Evolutionary conservation across 176 grass and related monocot species (phyloP).

Genomic region (Miscanthus lutarioriparius): DNA sequence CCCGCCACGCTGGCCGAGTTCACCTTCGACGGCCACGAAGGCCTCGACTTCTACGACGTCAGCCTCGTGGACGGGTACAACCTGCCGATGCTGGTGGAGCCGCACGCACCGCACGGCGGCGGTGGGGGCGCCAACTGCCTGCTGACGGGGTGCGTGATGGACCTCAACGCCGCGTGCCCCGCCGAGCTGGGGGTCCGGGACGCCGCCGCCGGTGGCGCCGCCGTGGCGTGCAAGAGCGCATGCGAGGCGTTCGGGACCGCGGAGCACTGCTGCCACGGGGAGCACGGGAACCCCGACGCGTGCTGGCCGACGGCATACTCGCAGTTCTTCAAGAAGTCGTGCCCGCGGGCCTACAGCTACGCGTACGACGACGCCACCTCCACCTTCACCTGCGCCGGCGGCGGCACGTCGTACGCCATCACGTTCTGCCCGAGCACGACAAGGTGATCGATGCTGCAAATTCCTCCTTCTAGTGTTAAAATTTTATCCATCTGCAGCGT

Average conservation of each 20-base stretch:
- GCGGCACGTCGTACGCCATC: constrained; percentile 53
- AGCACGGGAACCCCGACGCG: constrained; percentile 48
- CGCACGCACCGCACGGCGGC: not conserved
- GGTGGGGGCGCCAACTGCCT: constrained; percentile 7
- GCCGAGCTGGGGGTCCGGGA: constrained; percentile 36
- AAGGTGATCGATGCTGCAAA: constrained; percentile 22
- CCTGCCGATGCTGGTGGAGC: constrained; percentile 37
- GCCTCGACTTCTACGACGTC: constrained; percentile 72
- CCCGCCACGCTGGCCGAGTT: constrained; percentile 21
- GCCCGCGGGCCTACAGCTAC: constrained; percentile 66
- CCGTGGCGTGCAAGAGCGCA: not conserved
- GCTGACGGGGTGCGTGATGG: constrained; percentile 42
- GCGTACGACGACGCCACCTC: constrained; percentile 64
- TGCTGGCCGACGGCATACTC: constrained; percentile 57
- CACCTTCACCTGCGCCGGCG: constrained; percentile 57
- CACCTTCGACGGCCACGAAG: constrained; percentile 22
- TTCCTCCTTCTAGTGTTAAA: not conserved
- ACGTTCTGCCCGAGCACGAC: constrained; percentile 64
- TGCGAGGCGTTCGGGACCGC: constrained; percentile 2
- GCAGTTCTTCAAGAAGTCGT: constrained; percentile 71
- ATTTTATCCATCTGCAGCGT: not conserved
- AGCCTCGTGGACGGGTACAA: constrained; percentile 79
- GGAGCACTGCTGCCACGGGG: constrained; percentile 63
- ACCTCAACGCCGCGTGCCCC: constrained; percentile 62
- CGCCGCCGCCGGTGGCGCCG: not conserved